Evolutionary conservation across 75 land plant species (phyloP).

Genomic region (Picea glauca): DNA sequence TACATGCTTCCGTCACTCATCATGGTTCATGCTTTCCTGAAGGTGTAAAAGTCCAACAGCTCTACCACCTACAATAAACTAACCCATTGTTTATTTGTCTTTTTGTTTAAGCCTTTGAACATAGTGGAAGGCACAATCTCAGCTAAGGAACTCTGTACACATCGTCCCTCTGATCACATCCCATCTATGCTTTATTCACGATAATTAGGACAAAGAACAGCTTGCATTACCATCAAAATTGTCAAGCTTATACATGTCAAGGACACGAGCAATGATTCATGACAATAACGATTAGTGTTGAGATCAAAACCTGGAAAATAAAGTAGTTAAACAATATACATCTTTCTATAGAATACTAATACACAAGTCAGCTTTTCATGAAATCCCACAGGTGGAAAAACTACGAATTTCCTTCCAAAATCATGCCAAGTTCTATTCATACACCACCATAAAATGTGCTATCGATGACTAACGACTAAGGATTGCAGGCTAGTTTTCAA

Average conservation of each 20-base stretch:
- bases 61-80: conserved; percentile 4
- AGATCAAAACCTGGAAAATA: no score
- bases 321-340: no score
- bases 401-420: no score
- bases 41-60: conserved; percentile 3
- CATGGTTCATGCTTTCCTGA: background rate
- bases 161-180: background rate
- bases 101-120: background rate
- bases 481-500: no score
- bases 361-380: no score
- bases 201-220: background rate
- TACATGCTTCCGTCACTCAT: conserved; percentile 1
- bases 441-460: no score
- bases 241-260: background rate
- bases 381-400: no score
- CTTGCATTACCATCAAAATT: background rate
- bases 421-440: no score
- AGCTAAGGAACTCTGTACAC: background rate
- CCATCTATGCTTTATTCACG: background rate
- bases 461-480: no score
- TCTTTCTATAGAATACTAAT: no score
- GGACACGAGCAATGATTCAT: background rate
- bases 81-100: background rate
- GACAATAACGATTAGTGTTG: no score
- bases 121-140: background rate